Evolutionary conservation across 2,329 filamentous ascomycete genomes (phyloP).

Genomic region (Monilinia vaccinii-corymbosi): DNA sequence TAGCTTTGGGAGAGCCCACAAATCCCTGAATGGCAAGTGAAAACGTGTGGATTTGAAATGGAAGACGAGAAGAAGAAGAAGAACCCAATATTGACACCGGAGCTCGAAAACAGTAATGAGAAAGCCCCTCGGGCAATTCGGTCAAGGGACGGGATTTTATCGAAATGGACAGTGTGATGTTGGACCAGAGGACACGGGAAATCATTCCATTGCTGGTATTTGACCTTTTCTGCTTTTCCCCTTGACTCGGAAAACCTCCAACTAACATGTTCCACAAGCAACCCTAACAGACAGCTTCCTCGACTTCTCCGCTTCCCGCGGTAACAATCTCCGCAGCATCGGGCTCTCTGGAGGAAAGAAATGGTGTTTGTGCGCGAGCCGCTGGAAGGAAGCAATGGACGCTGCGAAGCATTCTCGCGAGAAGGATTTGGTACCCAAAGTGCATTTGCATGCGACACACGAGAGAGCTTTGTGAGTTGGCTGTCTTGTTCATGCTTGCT

Average conservation of each 20-base stretch:
- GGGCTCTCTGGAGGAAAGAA: constrained; percentile 50
- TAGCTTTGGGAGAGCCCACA: constrained; percentile 6
- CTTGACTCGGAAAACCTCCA: neutral
- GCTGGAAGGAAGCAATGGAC: constrained; percentile 47
- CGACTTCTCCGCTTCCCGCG: constrained; percentile 47
- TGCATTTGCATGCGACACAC: constrained; percentile 31
- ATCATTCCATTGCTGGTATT: constrained; percentile 45
- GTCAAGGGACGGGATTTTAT: constrained; percentile 49
- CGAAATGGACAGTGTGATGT: constrained; percentile 51
- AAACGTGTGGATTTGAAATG: neutral
- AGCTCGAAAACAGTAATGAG: constrained; percentile 39
- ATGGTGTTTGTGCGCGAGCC: constrained; percentile 52
- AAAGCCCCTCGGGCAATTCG: constrained; percentile 48
- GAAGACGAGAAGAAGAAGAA: neutral
- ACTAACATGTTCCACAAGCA: constrained; percentile 24
- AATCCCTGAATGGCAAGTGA: constrained; percentile 11
- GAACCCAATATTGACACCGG: neutral
- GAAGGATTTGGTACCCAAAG: constrained; percentile 25
- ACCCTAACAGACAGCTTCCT: constrained; percentile 52
- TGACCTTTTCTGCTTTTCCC: too few species aligned
- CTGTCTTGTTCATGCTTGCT: neutral
- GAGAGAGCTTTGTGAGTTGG: constrained; percentile 28
- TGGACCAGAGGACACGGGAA: constrained; percentile 44
- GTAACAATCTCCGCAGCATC: constrained; percentile 47
- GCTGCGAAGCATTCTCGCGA: constrained; percentile 9